Conservation (phyloP, 805 yeast genomes). For the baker's yeast (Saccharomyces cerevisiae) region DNA sequence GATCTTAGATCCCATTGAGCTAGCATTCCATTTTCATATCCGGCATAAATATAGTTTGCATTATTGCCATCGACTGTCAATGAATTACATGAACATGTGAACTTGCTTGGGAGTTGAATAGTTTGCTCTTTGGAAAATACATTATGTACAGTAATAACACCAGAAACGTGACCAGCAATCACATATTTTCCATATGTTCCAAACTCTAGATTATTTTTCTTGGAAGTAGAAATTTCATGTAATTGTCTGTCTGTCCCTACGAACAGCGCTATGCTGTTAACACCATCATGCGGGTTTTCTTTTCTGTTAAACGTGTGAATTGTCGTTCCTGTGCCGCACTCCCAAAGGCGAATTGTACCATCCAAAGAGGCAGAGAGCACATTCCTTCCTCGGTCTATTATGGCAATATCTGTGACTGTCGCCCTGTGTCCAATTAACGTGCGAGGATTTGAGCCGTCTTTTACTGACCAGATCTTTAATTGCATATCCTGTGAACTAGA, state of each 20-base stretch:
- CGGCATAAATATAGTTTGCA: slow-evolving; percentile 22
- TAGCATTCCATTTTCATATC: slow-evolving; percentile 31
- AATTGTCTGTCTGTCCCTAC: background rate
- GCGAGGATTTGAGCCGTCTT: slow-evolving; percentile 42
- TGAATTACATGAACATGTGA: slow-evolving; percentile 21
- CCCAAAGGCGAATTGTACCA: slow-evolving; percentile 59
- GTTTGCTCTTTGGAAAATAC: slow-evolving; percentile 22
- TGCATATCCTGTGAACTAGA: slow-evolving; percentile 53
- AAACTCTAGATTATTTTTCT: slow-evolving; percentile 35
- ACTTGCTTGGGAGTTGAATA: slow-evolving; percentile 20
- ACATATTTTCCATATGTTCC: slow-evolving; percentile 41
- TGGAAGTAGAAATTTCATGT: background rate
- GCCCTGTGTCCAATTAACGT: slow-evolving; percentile 43
- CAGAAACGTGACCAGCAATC: slow-evolving; percentile 37
- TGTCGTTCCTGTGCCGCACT: slow-evolving; percentile 48
- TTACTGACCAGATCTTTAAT: slow-evolving; percentile 53
- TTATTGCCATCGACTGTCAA: slow-evolving; percentile 3
- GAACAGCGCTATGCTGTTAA: slow-evolving; percentile 22
- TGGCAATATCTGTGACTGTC: slow-evolving; percentile 39
- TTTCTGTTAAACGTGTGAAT: slow-evolving; percentile 36
- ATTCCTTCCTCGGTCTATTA: slow-evolving; percentile 63
- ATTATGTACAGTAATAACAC: slow-evolving; percentile 36
- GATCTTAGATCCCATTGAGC: slow-evolving; percentile 37
- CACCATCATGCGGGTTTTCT: slow-evolving; percentile 31
- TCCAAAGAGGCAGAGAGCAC: slow-evolving; percentile 47